A percentile compares a stretch with the other conserved stretches of the same genome.
Evolutionary conservation across 2,329 filamentous ascomycete species (phyloP).

Genomic region (Neoscytalidium dimidiatum): DNA sequence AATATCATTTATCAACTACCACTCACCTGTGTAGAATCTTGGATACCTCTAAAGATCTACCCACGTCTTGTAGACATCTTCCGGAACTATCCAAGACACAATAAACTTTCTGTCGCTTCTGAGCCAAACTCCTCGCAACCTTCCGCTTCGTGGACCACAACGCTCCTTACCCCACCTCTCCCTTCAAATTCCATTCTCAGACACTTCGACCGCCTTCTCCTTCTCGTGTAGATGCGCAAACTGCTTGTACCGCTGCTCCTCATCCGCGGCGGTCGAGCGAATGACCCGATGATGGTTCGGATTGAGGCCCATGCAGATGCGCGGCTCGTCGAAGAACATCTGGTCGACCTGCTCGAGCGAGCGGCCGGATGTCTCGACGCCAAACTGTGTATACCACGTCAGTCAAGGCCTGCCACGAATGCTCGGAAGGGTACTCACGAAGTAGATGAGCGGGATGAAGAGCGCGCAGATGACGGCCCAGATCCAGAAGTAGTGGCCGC

Average conservation of each 20-base stretch:
- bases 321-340: slow-evolving; percentile 35
- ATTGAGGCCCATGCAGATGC: slow-evolving; percentile 35
- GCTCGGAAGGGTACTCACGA: background rate
- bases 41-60: no score
- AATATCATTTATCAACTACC: no score
- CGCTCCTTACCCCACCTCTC: no score
- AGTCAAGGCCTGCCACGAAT: background rate
- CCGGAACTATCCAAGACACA: no score
- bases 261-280: slow-evolving; percentile 25
- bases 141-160: no score
- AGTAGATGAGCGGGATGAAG: slow-evolving; percentile 18
- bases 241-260: slow-evolving; percentile 27
- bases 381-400: background rate
- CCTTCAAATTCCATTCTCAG: background rate
- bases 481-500: slow-evolving; percentile 20
- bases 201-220: background rate
- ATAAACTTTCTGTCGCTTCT: no score
- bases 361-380: slow-evolving; percentile 16
- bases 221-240: slow-evolving; percentile 21
- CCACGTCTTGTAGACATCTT: no score
- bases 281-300: slow-evolving; percentile 29
- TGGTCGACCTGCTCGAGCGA: slow-evolving; percentile 18
- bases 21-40: no score
- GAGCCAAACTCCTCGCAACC: no score
- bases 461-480: slow-evolving; percentile 15